Percentiles rank a stretch among this genome's conserved stretches.
These are phyloP conservation scores for Umbelopsis sp. DNA, from an alignment of 371 early-diverging fungal species.

Conservation along the genomic window DNA sequence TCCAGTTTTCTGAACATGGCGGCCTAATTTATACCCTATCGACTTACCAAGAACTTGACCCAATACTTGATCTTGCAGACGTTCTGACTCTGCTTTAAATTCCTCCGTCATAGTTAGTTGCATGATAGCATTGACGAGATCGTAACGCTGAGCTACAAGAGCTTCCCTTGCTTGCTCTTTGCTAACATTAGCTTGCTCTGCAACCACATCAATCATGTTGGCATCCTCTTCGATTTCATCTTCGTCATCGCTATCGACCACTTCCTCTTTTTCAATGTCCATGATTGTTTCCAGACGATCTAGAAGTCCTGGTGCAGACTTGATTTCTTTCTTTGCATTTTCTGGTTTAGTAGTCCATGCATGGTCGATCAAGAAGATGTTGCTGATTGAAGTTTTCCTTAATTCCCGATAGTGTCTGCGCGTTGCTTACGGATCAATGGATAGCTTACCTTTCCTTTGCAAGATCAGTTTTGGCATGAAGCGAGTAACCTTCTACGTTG, in stretches of 20 bases:
- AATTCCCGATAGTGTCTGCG: neutral
- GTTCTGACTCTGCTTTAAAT: slow-evolving; percentile 40
- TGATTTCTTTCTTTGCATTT: slow-evolving; percentile 56
- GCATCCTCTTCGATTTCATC: slow-evolving; percentile 41
- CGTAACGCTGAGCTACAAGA: slow-evolving; percentile 59
- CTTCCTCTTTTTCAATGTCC: slow-evolving; percentile 55
- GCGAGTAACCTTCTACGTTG: slow-evolving; percentile 55
- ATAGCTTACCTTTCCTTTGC: slow-evolving; percentile 55
- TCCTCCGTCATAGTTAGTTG: slow-evolving; percentile 46
- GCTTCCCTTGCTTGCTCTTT: slow-evolving; percentile 59
- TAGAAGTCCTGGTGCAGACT: slow-evolving; percentile 52
- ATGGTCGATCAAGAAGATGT: slow-evolving; percentile 72
- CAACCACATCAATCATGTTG: slow-evolving; percentile 54
- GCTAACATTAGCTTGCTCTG: slow-evolving; percentile 64
- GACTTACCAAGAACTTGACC: slow-evolving; percentile 38
- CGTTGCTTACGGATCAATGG: neutral
- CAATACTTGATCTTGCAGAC: slow-evolving; percentile 49
- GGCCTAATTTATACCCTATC: no score
- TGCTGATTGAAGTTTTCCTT: slow-evolving; percentile 29
- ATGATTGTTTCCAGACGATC: slow-evolving; percentile 69
- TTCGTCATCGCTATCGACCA: slow-evolving; percentile 39
- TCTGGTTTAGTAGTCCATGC: slow-evolving; percentile 76
- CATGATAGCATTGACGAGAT: slow-evolving; percentile 71
- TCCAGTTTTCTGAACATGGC: no score
- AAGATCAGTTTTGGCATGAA: slow-evolving; percentile 59